Percentiles rank a stretch among this genome's conserved stretches.
phyloP scores from a whole-genome alignment of 2,329 filamentous ascomycete genomes.

The Paecilomyces sp. region DNA sequence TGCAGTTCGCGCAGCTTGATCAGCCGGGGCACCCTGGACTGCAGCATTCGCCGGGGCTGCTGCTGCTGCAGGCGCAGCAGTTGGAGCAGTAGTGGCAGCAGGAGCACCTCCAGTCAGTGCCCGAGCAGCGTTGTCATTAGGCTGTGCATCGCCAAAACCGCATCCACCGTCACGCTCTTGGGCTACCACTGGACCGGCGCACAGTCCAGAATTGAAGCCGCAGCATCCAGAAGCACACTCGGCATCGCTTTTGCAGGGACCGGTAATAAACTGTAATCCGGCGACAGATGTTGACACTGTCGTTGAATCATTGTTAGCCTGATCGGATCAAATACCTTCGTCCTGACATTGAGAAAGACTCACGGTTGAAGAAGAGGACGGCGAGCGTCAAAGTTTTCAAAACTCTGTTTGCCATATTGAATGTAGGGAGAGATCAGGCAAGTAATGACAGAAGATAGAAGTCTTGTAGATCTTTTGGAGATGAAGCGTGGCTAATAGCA shows the following conservation, averaged over 20 bases:
- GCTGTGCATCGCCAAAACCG: slow-evolving; percentile 15
- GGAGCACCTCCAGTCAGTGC: slow-evolving; percentile 4
- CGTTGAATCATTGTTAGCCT: too few relatives aligned
- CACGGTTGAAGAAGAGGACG: slow-evolving; percentile 8
- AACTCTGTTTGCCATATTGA: slow-evolving; percentile 6
- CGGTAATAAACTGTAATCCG: slow-evolving; percentile 21
- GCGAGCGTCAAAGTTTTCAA: slow-evolving; percentile 3
- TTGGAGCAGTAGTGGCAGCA: neutral
- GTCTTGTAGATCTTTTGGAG: too few relatives aligned
- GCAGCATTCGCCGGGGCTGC: neutral
- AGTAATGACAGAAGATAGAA: neutral
- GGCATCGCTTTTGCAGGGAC: slow-evolving; percentile 14
- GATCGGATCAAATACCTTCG: neutral
- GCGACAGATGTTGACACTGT: slow-evolving; percentile 3
- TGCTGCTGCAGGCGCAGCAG: slow-evolving; percentile 1
- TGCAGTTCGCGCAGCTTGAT: slow-evolving; percentile 1
- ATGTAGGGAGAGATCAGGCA: neutral
- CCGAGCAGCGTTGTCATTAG: slow-evolving; percentile 16
- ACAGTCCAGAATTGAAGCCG: slow-evolving; percentile 18
- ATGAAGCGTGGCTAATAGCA: too few relatives aligned
- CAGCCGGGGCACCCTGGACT: slow-evolving; percentile 2
- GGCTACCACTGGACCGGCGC: slow-evolving; percentile 16
- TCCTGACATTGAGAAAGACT: neutral
- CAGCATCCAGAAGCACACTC: slow-evolving; percentile 21
- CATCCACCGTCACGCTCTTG: slow-evolving; percentile 17